These are phyloP conservation scores for Trifolium pratense DNA, from an alignment of 306 rosid genomes.

Conservation along the genomic window DNA sequence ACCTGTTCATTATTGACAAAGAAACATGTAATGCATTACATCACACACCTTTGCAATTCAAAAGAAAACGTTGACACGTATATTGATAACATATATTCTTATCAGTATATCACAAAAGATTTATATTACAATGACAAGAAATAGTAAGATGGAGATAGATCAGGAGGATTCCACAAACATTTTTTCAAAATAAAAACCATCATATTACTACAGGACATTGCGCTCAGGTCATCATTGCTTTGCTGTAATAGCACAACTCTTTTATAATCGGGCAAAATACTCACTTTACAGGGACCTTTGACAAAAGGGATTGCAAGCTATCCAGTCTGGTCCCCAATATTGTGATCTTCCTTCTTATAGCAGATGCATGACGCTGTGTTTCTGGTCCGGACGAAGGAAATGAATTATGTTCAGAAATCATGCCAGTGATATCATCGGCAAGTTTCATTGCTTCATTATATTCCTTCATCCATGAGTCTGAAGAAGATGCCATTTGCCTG, in stretches of 20 bases:
- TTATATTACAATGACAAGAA: neutral
- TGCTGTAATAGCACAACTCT: conserved; percentile 11
- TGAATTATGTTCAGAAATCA: conserved; percentile 84
- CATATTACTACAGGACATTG: conserved; percentile 20
- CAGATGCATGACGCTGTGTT: conserved; percentile 84
- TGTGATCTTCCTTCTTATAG: conserved; percentile 94
- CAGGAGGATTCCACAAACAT: conserved; percentile 10
- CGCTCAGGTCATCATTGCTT: conserved; percentile 20
- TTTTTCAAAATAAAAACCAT: conserved; percentile 7
- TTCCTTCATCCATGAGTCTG: conserved; percentile 96
- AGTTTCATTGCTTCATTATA: conserved; percentile 89
- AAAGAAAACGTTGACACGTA: conserved; percentile 22
- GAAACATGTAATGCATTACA: conserved; percentile 35
- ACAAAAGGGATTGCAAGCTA: conserved; percentile 79
- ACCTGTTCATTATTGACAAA: conserved; percentile 54
- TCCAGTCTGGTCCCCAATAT: conserved; percentile 96
- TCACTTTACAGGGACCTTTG: conserved; percentile 87
- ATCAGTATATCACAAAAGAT: conserved; percentile 17
- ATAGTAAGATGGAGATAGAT: conserved; percentile 21
- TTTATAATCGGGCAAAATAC: conserved; percentile 44
- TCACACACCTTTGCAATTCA: neutral
- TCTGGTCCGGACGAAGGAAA: conserved; percentile 83
- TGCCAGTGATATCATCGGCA: conserved; percentile 82
- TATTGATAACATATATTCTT: conserved; percentile 17
- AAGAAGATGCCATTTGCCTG: conserved; percentile 84